A percentile compares a stretch with the other conserved stretches of the same genome.
phyloP scores from a whole-genome alignment of 169 alveolate species.

The Eimeria necatrix region DNA sequence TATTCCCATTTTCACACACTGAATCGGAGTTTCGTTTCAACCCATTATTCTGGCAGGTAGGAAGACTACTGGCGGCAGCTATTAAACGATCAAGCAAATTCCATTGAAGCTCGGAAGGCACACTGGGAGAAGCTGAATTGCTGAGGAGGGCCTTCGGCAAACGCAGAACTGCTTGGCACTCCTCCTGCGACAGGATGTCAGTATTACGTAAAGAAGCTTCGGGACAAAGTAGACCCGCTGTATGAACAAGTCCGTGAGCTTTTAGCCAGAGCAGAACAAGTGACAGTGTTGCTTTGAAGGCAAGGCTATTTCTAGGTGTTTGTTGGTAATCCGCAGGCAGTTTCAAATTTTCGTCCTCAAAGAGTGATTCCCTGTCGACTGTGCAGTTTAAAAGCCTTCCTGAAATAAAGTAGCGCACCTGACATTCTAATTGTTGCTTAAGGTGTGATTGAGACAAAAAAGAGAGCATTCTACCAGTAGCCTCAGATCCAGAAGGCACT shows the following conservation, averaged over 20 bases:
- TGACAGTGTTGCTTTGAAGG: slow-evolving; percentile 69
- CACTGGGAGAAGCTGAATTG: not conserved
- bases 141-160: slow-evolving; percentile 31
- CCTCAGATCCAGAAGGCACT: slow-evolving; percentile 4
- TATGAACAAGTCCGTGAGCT: slow-evolving; percentile 62
- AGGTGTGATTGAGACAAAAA: slow-evolving; percentile 60
- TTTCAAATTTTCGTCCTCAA: not conserved
- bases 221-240: slow-evolving; percentile 65
- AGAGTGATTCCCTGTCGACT: not conserved
- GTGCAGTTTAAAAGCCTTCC: slow-evolving; percentile 36
- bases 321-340: not conserved
- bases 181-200: slow-evolving; percentile 66
- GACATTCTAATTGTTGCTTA: slow-evolving; percentile 65
- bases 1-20: too few relatives aligned
- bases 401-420: slow-evolving; percentile 70
- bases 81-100: slow-evolving; percentile 56
- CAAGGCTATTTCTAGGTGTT: not conserved
- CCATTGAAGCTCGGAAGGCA: slow-evolving; percentile 37
- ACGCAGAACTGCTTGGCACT: slow-evolving; percentile 29
- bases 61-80: not conserved
- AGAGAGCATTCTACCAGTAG: slow-evolving; percentile 10
- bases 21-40: too few relatives aligned
- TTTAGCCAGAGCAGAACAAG: slow-evolving; percentile 58
- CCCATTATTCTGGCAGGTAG: too few relatives aligned
- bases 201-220: slow-evolving; percentile 34